Conservation (phyloP, 2,329 filamentous ascomycete species). For the Allantophomopsis cytisporea region DNA sequence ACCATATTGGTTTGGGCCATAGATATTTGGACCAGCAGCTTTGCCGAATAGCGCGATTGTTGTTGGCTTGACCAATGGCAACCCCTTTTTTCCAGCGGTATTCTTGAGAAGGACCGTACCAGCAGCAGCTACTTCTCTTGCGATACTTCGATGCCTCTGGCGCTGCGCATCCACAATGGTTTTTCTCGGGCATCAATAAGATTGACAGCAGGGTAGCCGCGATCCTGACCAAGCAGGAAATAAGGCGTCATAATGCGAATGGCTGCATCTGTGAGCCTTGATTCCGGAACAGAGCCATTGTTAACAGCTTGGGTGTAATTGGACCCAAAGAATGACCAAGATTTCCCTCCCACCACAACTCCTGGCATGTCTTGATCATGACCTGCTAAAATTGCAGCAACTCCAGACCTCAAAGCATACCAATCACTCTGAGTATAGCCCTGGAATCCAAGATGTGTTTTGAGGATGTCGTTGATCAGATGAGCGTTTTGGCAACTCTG, state of each 20-base stretch:
- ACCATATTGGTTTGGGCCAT: no score
- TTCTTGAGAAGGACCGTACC: slow-evolving; percentile 64
- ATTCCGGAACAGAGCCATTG: slow-evolving; percentile 51
- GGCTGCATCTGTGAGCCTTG: slow-evolving; percentile 52
- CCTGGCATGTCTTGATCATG: no score
- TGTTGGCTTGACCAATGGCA: no score
- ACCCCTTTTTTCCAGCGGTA: no score
- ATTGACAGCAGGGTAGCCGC: slow-evolving; percentile 24
- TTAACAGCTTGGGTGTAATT: slow-evolving; percentile 33
- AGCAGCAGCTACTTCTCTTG: slow-evolving; percentile 35
- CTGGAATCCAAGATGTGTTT: slow-evolving; percentile 58
- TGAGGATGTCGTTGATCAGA: slow-evolving; percentile 50
- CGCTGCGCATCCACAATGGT: no score
- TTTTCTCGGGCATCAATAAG: no score
- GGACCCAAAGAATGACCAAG: slow-evolving; percentile 1
- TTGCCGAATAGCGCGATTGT: no score
- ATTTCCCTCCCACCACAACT: no score
- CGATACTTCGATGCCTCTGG: no score
- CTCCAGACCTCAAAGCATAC: no score
- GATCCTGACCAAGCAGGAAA: slow-evolving; percentile 33
- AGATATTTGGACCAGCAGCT: no score
- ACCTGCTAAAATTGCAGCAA: no score
- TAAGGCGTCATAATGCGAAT: slow-evolving; percentile 44
- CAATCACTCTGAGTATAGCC: slow-evolving; percentile 57
- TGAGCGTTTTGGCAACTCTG: slow-evolving; percentile 52